Evolutionary conservation across 1,284 basidiomycete species (phyloP).

Genomic region (Sporisorium reilianum): DNA sequence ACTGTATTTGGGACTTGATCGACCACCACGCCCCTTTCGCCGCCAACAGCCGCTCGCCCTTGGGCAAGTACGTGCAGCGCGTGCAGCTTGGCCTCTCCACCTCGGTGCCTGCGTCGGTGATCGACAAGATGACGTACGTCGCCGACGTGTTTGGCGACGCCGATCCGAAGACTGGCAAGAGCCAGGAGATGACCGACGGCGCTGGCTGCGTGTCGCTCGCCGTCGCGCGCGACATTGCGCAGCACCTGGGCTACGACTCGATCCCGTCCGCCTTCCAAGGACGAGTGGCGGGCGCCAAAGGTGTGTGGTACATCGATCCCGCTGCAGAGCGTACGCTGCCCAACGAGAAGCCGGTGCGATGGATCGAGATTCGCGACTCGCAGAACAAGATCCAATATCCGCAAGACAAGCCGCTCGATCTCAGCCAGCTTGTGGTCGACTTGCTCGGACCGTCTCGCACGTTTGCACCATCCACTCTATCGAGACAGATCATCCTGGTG

Average conservation of each 20-base stretch:
- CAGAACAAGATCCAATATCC: constrained; percentile 60
- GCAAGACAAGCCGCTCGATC: constrained; percentile 16
- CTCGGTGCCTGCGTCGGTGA: constrained; percentile 29
- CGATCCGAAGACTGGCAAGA: constrained; percentile 11
- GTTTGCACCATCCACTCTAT: constrained; percentile 47
- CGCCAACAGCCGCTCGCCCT: constrained; percentile 34
- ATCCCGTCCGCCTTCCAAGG: constrained; percentile 59
- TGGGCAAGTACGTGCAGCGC: constrained; percentile 62
- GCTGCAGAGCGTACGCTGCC: constrained; percentile 18
- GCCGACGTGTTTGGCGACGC: constrained; percentile 26
- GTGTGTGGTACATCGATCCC: constrained; percentile 45
- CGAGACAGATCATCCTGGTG: constrained; percentile 44
- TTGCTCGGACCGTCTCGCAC: constrained; percentile 28
- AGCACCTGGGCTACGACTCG: constrained; percentile 9
- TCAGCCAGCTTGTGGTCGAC: constrained; percentile 38
- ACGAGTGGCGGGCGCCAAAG: constrained; percentile 61
- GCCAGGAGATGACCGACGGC: constrained; percentile 43
- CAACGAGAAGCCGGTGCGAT: constrained; percentile 12
- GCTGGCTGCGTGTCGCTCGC: constrained; percentile 25
- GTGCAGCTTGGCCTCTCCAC: constrained; percentile 59
- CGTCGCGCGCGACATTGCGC: constrained; percentile 23
- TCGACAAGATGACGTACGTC: constrained; percentile 30
- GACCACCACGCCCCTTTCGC: constrained; percentile 40
- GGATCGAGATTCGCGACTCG: constrained; percentile 56
- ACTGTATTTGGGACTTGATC: constrained; percentile 36